Percentiles rank a stretch among this genome's conserved stretches.
Evolutionary conservation across 805 yeast species (phyloP).

Genomic region (Tetrapisispora iriomotensis): DNA sequence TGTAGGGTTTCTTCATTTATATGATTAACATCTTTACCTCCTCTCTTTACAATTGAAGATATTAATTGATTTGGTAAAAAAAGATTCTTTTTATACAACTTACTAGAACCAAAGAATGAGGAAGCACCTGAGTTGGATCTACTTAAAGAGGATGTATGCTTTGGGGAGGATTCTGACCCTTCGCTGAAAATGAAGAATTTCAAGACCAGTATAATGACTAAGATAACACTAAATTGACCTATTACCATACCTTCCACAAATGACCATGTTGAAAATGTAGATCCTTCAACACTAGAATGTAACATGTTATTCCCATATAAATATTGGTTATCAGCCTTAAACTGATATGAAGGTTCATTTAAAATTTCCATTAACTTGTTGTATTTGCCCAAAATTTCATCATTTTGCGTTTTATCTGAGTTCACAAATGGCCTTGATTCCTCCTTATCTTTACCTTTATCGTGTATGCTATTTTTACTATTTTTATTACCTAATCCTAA

Average conservation of each 20-base stretch:
- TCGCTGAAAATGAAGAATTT: conserved; percentile 73
- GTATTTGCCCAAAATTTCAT: conserved; percentile 1
- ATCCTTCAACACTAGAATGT: not conserved
- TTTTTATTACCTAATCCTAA: too few relatives aligned
- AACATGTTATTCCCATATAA: not conserved
- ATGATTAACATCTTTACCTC: conserved; percentile 19
- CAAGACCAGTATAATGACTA: conserved; percentile 53
- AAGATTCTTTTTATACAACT: not conserved
- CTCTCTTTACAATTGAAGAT: conserved; percentile 25
- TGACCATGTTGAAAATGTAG: conserved; percentile 39
- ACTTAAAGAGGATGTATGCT: conserved; percentile 1
- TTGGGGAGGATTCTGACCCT: conserved; percentile 31
- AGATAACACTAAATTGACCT: conserved; percentile 65
- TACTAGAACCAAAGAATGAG: not conserved
- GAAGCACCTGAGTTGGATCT: not conserved
- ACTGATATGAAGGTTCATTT: not conserved
- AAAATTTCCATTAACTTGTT: not conserved
- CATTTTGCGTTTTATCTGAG: not conserved
- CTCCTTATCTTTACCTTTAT: too few relatives aligned
- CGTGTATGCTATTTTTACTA: too few relatives aligned
- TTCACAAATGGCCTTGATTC: too few relatives aligned
- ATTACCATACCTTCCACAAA: conserved; percentile 66
- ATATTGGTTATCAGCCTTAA: not conserved
- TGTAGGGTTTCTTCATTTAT: conserved; percentile 14
- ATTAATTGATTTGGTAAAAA: conserved; percentile 4